Base-by-base conservation (phyloP, 257 asterid genomes). In the Lycium barbarum region DNA sequence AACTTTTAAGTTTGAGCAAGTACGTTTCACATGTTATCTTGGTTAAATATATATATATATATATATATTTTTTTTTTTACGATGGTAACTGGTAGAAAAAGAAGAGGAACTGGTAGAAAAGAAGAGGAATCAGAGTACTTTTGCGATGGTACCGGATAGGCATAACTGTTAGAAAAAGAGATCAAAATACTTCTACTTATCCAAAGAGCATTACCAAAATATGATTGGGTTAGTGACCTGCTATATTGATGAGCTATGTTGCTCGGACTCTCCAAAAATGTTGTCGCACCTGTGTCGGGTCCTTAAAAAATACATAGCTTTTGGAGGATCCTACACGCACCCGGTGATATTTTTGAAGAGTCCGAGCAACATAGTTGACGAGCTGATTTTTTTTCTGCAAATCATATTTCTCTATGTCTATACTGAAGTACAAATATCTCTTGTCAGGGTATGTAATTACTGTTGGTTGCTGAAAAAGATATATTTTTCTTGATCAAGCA, bases 1-100 rank as follows among this genome's bases (percentile, higher is more conserved):
- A 2, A 93, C 97, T 38, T 90, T 92, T 89, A 94, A 94, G 91
- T 97, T 97, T 89, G 99, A 97, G 88, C 99, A 97, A 90, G 99
- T 95, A 91, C 84, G 96, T 62, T 58, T 14, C 47, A 51, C 62
- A 76, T 76, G 47, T 51, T 66, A 47, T 82, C 57, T 82, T 83
- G 83, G 43, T 74, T 51, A 53, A 76, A 14, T 76, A 14, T 76
- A 51, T 26, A 26, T 26, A 26, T 26, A 26, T 26, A 26, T 26
- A 26, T 26, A 47, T 54, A 3, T 51, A 26, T 76, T 14, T 12
- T 47, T 26, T 74, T 73, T 2, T 38, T 36, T 68, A 7, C 33
- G 5, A 20, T 38, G 53, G 49, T 70, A 70, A 70, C 51, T 70
- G 51, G 17, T 71, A 71, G 79, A n/a, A 71, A 43, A 43, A n/a